Conservation (phyloP, 2,329 filamentous ascomycete genomes). For the Iodosphaeria phyllophila region DNA sequence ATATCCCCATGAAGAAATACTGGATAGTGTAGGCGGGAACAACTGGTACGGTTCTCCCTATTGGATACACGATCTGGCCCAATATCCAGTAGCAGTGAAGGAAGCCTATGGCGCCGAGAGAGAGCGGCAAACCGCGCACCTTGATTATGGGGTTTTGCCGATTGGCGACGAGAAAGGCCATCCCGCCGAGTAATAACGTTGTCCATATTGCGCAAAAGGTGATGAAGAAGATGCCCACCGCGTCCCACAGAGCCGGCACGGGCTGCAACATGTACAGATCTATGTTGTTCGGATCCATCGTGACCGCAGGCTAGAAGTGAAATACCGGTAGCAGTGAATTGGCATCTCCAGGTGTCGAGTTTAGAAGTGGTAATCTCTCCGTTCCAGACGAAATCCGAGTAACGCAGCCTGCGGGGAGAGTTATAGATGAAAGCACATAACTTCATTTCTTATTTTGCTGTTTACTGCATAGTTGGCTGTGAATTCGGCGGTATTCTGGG, state of each 20-base stretch:
- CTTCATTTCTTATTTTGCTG: too few species aligned
- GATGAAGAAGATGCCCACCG: background rate
- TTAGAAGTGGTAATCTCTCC: too few species aligned
- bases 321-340: too few species aligned
- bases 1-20: conserved; percentile 41
- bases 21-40: conserved; percentile 26
- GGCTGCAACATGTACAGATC: background rate
- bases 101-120: background rate
- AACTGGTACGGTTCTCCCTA: conserved; percentile 20
- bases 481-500: too few species aligned
- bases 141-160: background rate
- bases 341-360: too few species aligned
- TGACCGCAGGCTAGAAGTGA: too few species aligned
- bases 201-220: background rate
- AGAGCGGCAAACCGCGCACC: background rate
- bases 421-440: too few species aligned
- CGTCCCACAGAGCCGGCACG: background rate
- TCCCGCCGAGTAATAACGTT: background rate
- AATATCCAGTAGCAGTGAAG: background rate
- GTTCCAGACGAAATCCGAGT: too few species aligned
- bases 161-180: background rate
- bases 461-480: too few species aligned
- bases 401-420: too few species aligned
- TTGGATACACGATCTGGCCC: conserved; percentile 9
- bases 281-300: background rate